Evolutionary conservation across 176 grass and related monocot genomes (phyloP), one percentile per base, ranked within the genome.

Genomic region (Carex pumila): DNA sequence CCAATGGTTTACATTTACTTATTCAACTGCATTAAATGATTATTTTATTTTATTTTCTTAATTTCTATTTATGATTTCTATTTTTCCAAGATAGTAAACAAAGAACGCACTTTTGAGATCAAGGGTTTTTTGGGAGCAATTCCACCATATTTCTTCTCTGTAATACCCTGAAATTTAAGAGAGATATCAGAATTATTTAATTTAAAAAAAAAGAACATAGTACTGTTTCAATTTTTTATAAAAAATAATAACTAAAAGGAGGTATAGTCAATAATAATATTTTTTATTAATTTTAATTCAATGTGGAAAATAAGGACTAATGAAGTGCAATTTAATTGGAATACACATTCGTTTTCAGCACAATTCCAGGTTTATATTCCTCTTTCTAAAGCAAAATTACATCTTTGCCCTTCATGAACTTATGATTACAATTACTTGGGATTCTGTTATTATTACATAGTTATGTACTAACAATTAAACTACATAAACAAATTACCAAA

Each of bases 41-140:
- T 12, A 50, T 29, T 52, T 75, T 75, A 34, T 67, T 67, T 14
- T 67, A 39, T 17, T 34, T 12, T 22, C 15, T 39, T 50, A 12
- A 22, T 71, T 67, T 60, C 12, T 85, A 22, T 12, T 34, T 11
- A 61, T 17, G 0, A 8, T 62, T 79, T 78, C 47, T 49, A 10
- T 7, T 53, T 56, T 15, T 29, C 41, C 6, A 45, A 64, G 30
- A 80, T 57, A 61, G 8, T 12, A 64, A n/a, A 32, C 32, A 64
- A 19, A 64, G 21, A 76, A 60, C 43, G 21, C 53, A 93, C 95
- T 89, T 95, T 98, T 13, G 95, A 91, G 84, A 98, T 98, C 86
- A 98, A 89, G 31, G 95, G 95, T 76, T 98, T 98, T 71, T 95
- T 98, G 2, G 93, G 85, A 41, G 80, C 89, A 78, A 98, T 93